phyloP scores from a whole-genome alignment of 2,329 filamentous ascomycete species.

The Ophiostoma populinum region DNA sequence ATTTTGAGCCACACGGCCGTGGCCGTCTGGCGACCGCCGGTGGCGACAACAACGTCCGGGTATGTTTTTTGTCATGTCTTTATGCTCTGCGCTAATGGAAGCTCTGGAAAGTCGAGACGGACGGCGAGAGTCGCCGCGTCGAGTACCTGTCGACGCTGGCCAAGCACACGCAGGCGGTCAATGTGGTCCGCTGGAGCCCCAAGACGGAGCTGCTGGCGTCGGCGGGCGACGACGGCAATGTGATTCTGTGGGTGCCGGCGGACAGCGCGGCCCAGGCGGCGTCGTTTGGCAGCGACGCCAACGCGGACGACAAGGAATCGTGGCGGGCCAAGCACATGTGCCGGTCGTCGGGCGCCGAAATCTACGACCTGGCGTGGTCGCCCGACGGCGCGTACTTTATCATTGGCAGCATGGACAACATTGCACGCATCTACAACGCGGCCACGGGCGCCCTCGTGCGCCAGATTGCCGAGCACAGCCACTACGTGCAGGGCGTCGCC shows the following conservation, averaged over 20 bases:
- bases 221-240: conserved; percentile 92
- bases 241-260: conserved; percentile 87
- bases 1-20: conserved; percentile 87
- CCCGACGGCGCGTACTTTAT: conserved; percentile 95
- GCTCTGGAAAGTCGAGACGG: conserved; percentile 81
- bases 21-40: conserved; percentile 84
- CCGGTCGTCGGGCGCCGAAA: conserved; percentile 82
- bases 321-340: conserved; percentile 98
- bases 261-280: conserved; percentile 35
- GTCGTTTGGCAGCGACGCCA: conserved; percentile 60
- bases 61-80: conserved; percentile 25
- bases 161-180: conserved; percentile 94
- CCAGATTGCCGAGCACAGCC: conserved; percentile 92
- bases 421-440: conserved; percentile 91
- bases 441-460: conserved; percentile 53
- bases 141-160: conserved; percentile 80
- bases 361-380: conserved; percentile 97
- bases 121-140: conserved; percentile 74
- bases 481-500: conserved; percentile 94
- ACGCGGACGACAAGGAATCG: conserved; percentile 76
- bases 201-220: conserved; percentile 88
- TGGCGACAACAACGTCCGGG: conserved; percentile 90
- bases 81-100: conserved; percentile 17
- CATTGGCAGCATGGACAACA: conserved; percentile 98
- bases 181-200: conserved; percentile 91